Conservation (phyloP, 345 rosid genomes). For the Sonneratia caseolaris region DNA sequence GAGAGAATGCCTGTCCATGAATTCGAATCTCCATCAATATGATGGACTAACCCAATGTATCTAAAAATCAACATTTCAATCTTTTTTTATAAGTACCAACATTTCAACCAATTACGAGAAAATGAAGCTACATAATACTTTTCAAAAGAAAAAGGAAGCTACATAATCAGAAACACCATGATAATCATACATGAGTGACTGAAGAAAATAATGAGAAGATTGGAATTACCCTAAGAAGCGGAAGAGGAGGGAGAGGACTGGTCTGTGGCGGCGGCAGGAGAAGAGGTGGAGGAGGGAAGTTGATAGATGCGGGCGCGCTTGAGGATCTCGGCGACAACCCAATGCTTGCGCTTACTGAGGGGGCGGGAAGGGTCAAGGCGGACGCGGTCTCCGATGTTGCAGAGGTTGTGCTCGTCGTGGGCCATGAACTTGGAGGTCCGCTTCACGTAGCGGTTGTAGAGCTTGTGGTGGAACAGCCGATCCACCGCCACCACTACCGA, state of each 20-base stretch:
- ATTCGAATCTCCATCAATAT: not conserved
- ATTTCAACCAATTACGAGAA: not conserved
- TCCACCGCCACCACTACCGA: slow-evolving; percentile 86
- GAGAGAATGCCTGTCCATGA: too few relatives aligned
- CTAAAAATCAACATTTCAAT: not conserved
- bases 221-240: not conserved
- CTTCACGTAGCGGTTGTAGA: slow-evolving; percentile 72
- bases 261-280: slow-evolving; percentile 23
- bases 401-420: slow-evolving; percentile 61
- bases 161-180: not conserved
- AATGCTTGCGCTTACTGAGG: slow-evolving; percentile 78
- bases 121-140: not conserved
- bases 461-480: slow-evolving; percentile 69
- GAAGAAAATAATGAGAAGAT: not conserved
- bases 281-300: slow-evolving; percentile 27
- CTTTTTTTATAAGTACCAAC: too few relatives aligned
- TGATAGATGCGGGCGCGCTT: slow-evolving; percentile 71
- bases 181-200: too few relatives aligned
- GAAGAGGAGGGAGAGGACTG: slow-evolving; percentile 3
- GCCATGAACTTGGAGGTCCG: slow-evolving; percentile 98
- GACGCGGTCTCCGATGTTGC: slow-evolving; percentile 86
- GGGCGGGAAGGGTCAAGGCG: slow-evolving; percentile 82
- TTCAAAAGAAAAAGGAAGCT: not conserved
- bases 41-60: not conserved
- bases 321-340: slow-evolving; percentile 84